These are phyloP conservation scores for Fusarium sp. DNA, from an alignment of 2,329 filamentous ascomycete genomes.

Conservation along the genomic window DNA sequence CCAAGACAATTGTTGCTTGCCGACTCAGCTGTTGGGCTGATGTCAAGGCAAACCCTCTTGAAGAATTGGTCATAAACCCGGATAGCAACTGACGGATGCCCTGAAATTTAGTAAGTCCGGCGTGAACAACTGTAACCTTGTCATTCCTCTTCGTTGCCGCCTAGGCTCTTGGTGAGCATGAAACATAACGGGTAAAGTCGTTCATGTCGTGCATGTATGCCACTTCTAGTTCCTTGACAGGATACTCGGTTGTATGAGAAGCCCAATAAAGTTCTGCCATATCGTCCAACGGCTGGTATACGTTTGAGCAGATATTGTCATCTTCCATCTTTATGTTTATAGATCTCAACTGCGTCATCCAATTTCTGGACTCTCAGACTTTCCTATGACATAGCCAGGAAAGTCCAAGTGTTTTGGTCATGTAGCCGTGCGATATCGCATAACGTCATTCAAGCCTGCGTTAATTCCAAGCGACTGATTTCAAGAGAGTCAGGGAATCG, in stretches of 20 bases:
- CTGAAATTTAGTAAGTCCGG: neutral
- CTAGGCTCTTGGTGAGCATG: neutral
- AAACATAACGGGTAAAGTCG: neutral
- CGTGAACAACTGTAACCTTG: neutral
- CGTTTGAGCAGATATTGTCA: neutral
- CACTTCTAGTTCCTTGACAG: neutral
- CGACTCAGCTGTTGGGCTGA: neutral
- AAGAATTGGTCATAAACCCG: neutral
- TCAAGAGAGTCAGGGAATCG: neutral
- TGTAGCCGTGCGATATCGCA: neutral
- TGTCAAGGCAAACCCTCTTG: constrained; percentile 6
- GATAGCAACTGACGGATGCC: neutral
- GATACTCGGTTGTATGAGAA: neutral
- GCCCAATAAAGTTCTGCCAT: neutral
- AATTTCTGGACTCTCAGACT: neutral
- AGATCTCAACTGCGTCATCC: neutral
- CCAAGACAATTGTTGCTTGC: constrained; percentile 21
- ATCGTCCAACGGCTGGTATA: neutral
- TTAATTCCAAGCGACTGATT: neutral
- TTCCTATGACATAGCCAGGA: neutral
- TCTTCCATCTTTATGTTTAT: neutral
- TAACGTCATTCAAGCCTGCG: neutral
- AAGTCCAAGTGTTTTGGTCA: neutral
- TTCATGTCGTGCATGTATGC: neutral
- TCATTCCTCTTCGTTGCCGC: neutral